Base-by-base conservation (phyloP, 352 stramenopile genomes). In the Aphanomyces stellatus region DNA sequence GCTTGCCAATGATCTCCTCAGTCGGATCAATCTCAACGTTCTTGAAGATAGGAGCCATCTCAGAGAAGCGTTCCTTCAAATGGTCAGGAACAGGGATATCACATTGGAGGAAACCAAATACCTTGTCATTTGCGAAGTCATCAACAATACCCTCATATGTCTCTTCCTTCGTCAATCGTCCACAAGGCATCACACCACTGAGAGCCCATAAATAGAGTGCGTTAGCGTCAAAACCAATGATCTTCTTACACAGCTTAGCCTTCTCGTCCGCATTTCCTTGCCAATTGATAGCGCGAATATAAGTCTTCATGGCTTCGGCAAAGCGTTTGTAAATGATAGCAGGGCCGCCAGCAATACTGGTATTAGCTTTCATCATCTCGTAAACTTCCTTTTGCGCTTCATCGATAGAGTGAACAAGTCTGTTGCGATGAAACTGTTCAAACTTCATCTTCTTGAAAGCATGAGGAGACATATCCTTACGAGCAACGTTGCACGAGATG, bases 31-130 rank as follows among this genome's bases (percentile, higher is more conserved):
- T 75, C 22, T 64, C 24, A 1, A 42, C 63, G 15, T 78, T 78
- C n/a, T 80, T 80, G 31, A 78, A 80, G 6, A 78, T 76, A 3
- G 72, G 68, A 8, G 60, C 71, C 70, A 78, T 78, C 35, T 80
- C 72, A 59, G 15, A 59, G n/a, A 79, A 81, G 41, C 74, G 72
- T 0, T 73, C 43, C 60, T 76, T 77, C 0, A 79, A 49, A 34
- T 76, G 53, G 0, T 73, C 64, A 13, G 75, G 75, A 11, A 65
- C 76, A 42, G 63, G 4, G 46, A 81, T 78, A 70, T 78, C 72
- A 61, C 68, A 76, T 60, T 81, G 64, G 3, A 78, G 37, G 19
- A 81, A 78, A 0, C 74, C 74, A 57, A 81, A 81, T 0, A 71
- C 2, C n/a, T 80, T 78, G 33, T 78, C 66, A 31, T 40, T 22